Conservation (phyloP, 176 grass and related monocot species). For the Dactylis glomerata region DNA sequence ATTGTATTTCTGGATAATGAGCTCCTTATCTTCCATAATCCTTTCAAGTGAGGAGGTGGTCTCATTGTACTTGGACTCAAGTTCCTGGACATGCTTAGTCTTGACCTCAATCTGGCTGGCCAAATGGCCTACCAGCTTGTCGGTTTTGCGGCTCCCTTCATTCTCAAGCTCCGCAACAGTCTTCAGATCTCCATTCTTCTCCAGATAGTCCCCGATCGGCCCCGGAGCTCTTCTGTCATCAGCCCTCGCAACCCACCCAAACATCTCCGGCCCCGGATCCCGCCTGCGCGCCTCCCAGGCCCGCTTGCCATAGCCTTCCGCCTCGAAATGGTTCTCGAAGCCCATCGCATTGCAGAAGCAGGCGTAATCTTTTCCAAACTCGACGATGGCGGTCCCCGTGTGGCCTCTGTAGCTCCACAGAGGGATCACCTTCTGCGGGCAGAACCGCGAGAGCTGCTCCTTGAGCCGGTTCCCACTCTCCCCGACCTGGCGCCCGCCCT, state of each 20-base stretch:
- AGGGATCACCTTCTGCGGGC: conserved; percentile 32
- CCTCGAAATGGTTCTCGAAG: conserved; percentile 46
- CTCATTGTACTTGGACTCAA: conserved; percentile 47
- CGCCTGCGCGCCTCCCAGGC: conserved; percentile 29
- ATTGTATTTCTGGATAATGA: conserved; percentile 38
- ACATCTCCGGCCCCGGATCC: conserved; percentile 15
- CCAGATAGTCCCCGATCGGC: conserved; percentile 36
- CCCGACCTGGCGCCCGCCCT: conserved; percentile 39
- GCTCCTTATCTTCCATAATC: conserved; percentile 53
- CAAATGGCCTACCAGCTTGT: conserved; percentile 40
- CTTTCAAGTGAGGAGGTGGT: conserved; percentile 38
- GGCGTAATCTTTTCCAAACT: conserved; percentile 46
- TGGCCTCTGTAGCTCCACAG: conserved; percentile 51
- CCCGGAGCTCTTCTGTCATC: conserved; percentile 40
- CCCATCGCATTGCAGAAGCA: conserved; percentile 33
- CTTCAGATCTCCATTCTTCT: conserved; percentile 44
- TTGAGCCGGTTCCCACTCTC: conserved; percentile 20
- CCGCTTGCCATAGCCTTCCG: conserved; percentile 31
- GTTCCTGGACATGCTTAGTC: conserved; percentile 36
- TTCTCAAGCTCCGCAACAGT: conserved; percentile 39
- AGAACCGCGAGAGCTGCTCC: conserved; percentile 1
- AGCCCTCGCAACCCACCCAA: conserved; percentile 48
- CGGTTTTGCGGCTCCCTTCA: conserved; percentile 46
- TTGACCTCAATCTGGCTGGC: conserved; percentile 46
- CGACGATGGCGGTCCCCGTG: conserved; percentile 43